Evolutionary conservation across 2,329 filamentous ascomycete species (phyloP), one percentile per base, ranked within the genome.

Genomic region (Pseudonectria buxi): DNA sequence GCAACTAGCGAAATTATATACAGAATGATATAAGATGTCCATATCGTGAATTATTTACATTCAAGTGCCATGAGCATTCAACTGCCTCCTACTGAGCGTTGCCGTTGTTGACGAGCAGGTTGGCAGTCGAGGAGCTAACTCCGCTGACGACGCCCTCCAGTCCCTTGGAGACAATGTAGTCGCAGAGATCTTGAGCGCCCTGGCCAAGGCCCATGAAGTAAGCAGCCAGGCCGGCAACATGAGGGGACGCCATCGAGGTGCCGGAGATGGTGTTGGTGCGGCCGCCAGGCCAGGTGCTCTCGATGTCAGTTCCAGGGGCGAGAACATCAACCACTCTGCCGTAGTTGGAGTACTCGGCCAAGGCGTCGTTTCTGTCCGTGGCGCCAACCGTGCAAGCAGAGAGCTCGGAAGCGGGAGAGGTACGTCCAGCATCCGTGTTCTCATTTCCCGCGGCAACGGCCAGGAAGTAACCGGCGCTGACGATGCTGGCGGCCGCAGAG

Each of bases 371-470:
- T 11, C 36, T 46, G 27, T 60, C 57, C 22, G 63, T 69, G 14
- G 72, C 68, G 14, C 69, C 72, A n/a, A 76, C 70, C 2, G 72
- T 76, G 55, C 73, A 73, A 25, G 61, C 72, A 16, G 50, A 55
- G 3, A 62, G 37, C 46, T 67, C 67, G 0, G 66, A 72, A 13
- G 71, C 68, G 3, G 71, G 71, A 1, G 71, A 74, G 35, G 50
- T 64, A 44, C 56, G 56, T 13, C 52, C 43, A 2, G 72, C 69
- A 41, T 75, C 59, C 13, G 45, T 46, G 36, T 58, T 60, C 4
- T 62, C 57, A 50, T 78, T 78, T 28, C 74, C 74, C 13, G 74
- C 74, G 3, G 74, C 74, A 10, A 76, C 72, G 33, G 68, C 72
- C 26, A 75, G 59, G 48, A 74, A 72, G 40, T 75, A 58, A 11